These are phyloP conservation scores for Colletotrichum sp. DNA, from an alignment of 2,329 filamentous ascomycete species.

Conservation along the genomic window DNA sequence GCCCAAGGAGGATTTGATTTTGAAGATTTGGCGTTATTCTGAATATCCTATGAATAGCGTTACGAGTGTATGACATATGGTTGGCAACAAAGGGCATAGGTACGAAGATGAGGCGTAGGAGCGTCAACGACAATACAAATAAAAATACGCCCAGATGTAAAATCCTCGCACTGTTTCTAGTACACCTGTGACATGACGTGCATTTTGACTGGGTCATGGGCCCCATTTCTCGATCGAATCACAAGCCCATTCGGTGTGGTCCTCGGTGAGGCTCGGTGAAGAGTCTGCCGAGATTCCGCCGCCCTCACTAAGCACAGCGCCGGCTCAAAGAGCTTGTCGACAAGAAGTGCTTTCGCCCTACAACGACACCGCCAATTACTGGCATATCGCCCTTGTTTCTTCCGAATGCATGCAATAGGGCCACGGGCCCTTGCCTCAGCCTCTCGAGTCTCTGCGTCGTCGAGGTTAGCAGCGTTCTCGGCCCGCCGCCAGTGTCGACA, in stretches of 20 bases:
- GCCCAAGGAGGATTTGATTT: neutral
- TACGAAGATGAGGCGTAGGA: neutral
- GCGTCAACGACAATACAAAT: neutral
- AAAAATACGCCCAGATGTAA: neutral
- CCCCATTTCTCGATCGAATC: neutral
- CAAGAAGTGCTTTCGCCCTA: neutral
- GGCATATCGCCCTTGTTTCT: conserved; percentile 8
- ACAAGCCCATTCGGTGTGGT: neutral
- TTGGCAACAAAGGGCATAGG: neutral
- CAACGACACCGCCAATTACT: conserved; percentile 20
- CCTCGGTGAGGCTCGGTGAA: conserved; percentile 14
- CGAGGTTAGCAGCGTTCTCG: conserved; percentile 8
- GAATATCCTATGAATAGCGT: neutral
- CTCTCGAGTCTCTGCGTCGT: conserved; percentile 14
- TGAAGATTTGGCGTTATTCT: conserved; percentile 12
- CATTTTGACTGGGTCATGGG: neutral
- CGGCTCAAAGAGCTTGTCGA: conserved; percentile 1
- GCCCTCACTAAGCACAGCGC: conserved; percentile 12
- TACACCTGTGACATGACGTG: neutral
- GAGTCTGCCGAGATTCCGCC: conserved; percentile 21
- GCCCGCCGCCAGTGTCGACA: conserved; percentile 20
- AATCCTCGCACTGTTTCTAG: neutral
- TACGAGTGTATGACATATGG: neutral
- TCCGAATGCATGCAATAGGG: conserved; percentile 31
- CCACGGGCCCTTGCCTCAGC: conserved; percentile 26